Base-by-base conservation (phyloP, 352 stramenopile genomes). In the Phytophthora citrophthora region DNA sequence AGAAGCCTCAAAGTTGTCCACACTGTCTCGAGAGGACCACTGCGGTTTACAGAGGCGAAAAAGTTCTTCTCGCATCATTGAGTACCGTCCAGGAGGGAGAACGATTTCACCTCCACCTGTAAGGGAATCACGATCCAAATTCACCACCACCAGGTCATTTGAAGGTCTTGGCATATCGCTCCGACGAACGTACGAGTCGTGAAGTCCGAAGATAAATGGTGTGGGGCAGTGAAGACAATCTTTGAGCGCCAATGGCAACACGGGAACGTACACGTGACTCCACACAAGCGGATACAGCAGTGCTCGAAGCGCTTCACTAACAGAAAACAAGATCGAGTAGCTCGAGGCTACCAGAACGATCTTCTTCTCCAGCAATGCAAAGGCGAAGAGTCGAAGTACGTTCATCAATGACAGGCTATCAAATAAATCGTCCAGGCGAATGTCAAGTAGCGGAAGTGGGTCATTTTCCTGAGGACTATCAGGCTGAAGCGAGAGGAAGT, bases 181-280 rank as follows among this genome's bases (percentile, higher is more conserved):
- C 11, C 68, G 52, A 27, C 74, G 76, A 10, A 76, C 74, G 32
- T 88, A 93, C 20, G 73, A 82, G 7, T 75, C 73, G 58, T 93
- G 86, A 2, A 94, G 54, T 1, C 86, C 86, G 38, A 94, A 92
- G 41, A 94, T 80, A 54, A 91, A 94, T 7, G 83, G 83, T 2
- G 83, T 92, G 39, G 86, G 86, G 56, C 83, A 94, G 43, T 92
- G 82, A 4, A 94, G 59, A 43, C 78, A 92, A 2, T 72, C 82
- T 62, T 87, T 79, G 40, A 94, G 76, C 1, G 66, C 55, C 11
- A 84, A 44, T 1, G 88, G 86, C 1, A 95, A 54, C 16, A 95
- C 69, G 0, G 84, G 88, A 0, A 85, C 84, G 57, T 90, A 96
- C 18, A 93, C 66, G 66, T 95, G 88, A 61, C 79, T 86, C 88